Base-by-base conservation (phyloP, 2,329 filamentous ascomycete genomes). In the Exophiala mesophila region DNA sequence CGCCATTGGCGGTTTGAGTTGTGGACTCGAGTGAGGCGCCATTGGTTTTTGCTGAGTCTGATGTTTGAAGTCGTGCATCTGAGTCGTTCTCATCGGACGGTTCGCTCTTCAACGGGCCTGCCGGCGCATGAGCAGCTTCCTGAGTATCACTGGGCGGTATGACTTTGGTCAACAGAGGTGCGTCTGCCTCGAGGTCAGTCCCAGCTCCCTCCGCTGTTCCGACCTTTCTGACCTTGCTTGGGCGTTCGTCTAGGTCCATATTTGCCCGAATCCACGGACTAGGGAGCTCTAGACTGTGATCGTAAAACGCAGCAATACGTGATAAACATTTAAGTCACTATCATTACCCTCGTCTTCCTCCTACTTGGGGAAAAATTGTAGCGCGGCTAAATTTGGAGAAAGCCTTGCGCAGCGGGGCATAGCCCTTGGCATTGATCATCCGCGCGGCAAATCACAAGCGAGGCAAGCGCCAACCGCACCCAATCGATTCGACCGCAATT, bases 231-330 rank as follows among this genome's bases (percentile, higher is more conserved):
- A 77, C 63, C 57, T 80, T 80, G 2, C 65, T 59, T 5, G 76
- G 76, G 35, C 76, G 63, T 49, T 76, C 75, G 44, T 74, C 73
- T 29, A 66, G 67, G 42, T 74, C 73, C 76, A 78, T 79, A 10
- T 18, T 17, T 26, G 23, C 12, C 12, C 23, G 23, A n/a, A n/a
- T n/a, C n/a, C n/a, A n/a, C n/a, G n/a, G n/a, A n/a, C n/a, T n/a
- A n/a, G n/a, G n/a, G n/a, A n/a, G n/a, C n/a, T n/a, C n/a, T n/a
- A n/a, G n/a, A n/a, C n/a, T n/a, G n/a, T n/a, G n/a, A n/a, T n/a
- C n/a, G n/a, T n/a, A n/a, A n/a, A n/a, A n/a, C n/a, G n/a, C n/a
- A n/a, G n/a, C n/a, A n/a, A n/a, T n/a, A n/a, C n/a, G n/a, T n/a
- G n/a, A n/a, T n/a, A n/a, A n/a, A n/a, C n/a, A n/a, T n/a, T n/a